Evolutionary conservation across 179 eudicot species (phyloP), one percentile per base, ranked within the genome.

Genomic region (Sideroxylon spinosum): DNA sequence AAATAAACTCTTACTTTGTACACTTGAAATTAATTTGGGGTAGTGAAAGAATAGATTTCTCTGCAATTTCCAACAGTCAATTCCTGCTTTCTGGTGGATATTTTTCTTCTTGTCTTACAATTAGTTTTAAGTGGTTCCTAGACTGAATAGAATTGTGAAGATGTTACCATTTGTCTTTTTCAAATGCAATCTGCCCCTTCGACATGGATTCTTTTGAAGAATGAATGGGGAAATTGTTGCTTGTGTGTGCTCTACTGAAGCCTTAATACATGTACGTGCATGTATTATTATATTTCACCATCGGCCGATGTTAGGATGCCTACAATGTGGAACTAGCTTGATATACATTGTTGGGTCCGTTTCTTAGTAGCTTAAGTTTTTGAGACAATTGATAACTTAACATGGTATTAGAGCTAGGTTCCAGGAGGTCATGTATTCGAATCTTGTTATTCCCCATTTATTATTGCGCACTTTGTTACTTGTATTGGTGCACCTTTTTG

Each of bases 1-100:
- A 29, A 76, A 66, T 63, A 64, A 49, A 63, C 44, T 64, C 44
- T 49, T 65, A 50, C 60, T 76, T 4, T 44, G 48, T 17, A 76
- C 70, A 26, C 48, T 49, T 17, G 37, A n/a, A 63, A 25, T 62
- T 32, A 46, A 44, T 11, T 63, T 64, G n/a, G 37, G 69, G 78
- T 49, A 64, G 62, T 64, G 26, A 50, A 49, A 49, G 17, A 49
- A 32, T 52, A 64, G 62, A 76, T 49, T 52, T 49, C 71, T 76
- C 13, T 25, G 2, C 37, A 28, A 26, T 23, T 25, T 76, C 61
- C 71, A 29, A 26, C 19, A 6, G 48, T 22, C 22, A 26, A 14
- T 26, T 26, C 71, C 44, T 23, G 22, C n/a, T 62, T 46, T 1
- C 2, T 26, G 60, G 48, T 28, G 49, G 16, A 17, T 64, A 48